These are phyloP conservation scores for Cladosporium sp. DNA, from an alignment of 2,329 filamentous ascomycete genomes.

Conservation along the genomic window DNA sequence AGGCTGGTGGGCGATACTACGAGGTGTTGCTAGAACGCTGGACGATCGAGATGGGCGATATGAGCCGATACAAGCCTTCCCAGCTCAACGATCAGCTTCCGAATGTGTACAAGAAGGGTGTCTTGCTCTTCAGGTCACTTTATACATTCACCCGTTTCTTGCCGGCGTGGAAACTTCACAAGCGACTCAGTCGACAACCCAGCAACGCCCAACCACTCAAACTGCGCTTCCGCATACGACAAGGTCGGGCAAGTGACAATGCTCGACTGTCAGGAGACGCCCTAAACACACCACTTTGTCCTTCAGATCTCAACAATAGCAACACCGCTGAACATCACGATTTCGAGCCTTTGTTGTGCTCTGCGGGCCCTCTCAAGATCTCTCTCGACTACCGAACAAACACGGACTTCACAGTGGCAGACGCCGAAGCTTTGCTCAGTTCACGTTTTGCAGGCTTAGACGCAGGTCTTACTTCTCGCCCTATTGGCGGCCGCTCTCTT, in stretches of 20 bases:
- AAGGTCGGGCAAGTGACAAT: constrained; percentile 51
- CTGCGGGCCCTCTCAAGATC: constrained; percentile 77
- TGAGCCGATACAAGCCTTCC: constrained; percentile 49
- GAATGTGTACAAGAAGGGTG: constrained; percentile 94
- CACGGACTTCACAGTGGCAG: constrained; percentile 86
- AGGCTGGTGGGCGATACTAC: constrained; percentile 16
- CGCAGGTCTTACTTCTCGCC: constrained; percentile 11
- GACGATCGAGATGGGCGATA: constrained; percentile 74
- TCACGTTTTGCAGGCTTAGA: constrained; percentile 91
- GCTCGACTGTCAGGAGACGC: constrained; percentile 56
- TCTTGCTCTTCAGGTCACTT: constrained; percentile 87
- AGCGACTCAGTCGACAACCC: constrained; percentile 67
- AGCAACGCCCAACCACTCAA: constrained; percentile 59
- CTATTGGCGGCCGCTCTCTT: constrained; percentile 7
- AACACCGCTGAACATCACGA: constrained; percentile 63
- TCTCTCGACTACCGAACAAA: constrained; percentile 81
- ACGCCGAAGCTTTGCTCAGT: constrained; percentile 84
- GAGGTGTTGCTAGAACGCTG: constrained; percentile 89
- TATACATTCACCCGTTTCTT: constrained; percentile 78
- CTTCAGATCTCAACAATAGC: constrained; percentile 49
- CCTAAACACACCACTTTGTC: constrained; percentile 66
- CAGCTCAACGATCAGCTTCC: constrained; percentile 63
- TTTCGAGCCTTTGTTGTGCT: constrained; percentile 81
- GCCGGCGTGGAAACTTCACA: constrained; percentile 81
- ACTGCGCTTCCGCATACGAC: constrained; percentile 72